Base-by-base conservation (phyloP, 1,139 yeast genomes). In the Spathaspora jeffriesii region DNA sequence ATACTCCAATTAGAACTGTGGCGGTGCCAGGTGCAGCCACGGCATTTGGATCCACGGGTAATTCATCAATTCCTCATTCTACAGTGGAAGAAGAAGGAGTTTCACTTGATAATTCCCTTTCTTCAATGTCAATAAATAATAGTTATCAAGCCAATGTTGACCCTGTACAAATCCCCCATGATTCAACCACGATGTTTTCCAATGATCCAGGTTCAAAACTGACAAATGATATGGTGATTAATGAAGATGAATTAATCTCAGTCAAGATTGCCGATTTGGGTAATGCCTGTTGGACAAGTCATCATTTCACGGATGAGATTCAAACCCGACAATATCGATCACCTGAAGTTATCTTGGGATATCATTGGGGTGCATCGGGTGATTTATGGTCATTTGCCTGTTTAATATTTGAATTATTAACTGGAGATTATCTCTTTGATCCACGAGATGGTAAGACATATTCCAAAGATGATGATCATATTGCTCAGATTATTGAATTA, bases 241-340 rank as follows among this genome's bases (percentile, higher is more conserved):
- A 74, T 57, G 79, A 74, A 49, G 77, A 73, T 47, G 81, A 74
- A 53, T 55, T 74, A 44, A 75, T 75, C 14, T 73, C 78, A 1
- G 79, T 76, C 10, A 76, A 76, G 49, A 75, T 76, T 40, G 81
- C 81, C 15, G 81, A 76, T 55, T 67, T 76, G 57, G 81, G 81
- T 20, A 76, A 76, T 54, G 79, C 81, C 11, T 74, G 79, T 53
- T 76, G 79, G 79, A 63, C 70, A 14, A 68, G 69, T 48, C 79
- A 74, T 53, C 81, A 76, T 56, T 76, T 75, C 55, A 75, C 81
- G 5, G 79, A 76, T 55, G 80, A 74, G 54, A 76, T 76, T 46
- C 81, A 76, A 60, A 76, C 81, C 10, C 62, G 81, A 47, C 81
- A 76, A 53, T 76, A 76, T 52, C 60, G 81, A 31, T 65, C 77